These are phyloP conservation scores for Solanum megistacrolobum DNA, from an alignment of 257 asterid genomes.

Conservation along the genomic window DNA sequence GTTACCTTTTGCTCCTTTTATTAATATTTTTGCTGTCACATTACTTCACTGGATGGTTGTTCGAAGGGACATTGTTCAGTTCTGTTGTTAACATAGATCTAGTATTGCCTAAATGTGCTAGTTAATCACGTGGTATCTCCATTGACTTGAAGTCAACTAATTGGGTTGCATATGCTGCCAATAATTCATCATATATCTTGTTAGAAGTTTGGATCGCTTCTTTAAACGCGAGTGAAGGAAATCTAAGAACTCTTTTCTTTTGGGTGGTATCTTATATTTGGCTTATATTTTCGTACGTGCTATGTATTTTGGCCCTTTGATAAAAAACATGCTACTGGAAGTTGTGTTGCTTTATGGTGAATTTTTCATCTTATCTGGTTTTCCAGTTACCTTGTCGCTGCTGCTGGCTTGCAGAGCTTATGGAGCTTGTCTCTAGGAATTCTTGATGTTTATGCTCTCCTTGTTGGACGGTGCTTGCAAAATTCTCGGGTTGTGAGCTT, in stretches of 20 bases:
- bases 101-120: background rate
- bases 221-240: background rate
- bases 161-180: background rate
- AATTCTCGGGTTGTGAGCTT: slow-evolving; percentile 58
- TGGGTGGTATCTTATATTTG: background rate
- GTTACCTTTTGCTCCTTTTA: background rate
- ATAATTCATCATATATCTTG: background rate
- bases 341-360: background rate
- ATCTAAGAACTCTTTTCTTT: background rate
- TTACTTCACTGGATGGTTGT: background rate
- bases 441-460: slow-evolving; percentile 76
- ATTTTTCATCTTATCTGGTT: background rate
- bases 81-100: background rate
- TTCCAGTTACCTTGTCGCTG: slow-evolving; percentile 92
- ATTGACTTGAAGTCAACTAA: background rate
- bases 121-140: background rate
- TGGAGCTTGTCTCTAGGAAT: slow-evolving; percentile 88
- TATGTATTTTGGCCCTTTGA: background rate
- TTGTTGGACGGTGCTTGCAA: slow-evolving; percentile 85
- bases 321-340: background rate
- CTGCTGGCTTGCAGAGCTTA: slow-evolving; percentile 85
- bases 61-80: background rate
- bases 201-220: background rate
- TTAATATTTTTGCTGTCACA: background rate
- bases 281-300: background rate